These are phyloP conservation scores for Fusarium concolor DNA, from an alignment of 2,329 filamentous ascomycete genomes.

Conservation along the genomic window DNA sequence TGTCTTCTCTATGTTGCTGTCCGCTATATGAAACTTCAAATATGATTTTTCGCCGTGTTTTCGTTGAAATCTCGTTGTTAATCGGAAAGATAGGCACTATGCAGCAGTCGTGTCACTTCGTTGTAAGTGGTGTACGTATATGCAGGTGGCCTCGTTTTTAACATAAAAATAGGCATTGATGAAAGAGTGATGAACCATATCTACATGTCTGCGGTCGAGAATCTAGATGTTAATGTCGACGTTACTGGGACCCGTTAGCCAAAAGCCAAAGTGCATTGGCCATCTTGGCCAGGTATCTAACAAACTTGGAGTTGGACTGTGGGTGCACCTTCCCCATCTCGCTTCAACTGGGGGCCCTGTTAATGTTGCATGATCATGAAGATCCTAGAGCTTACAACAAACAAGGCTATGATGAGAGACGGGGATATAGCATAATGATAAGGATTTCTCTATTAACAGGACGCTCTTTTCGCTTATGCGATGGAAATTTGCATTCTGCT, in stretches of 20 bases:
- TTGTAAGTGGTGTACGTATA: background rate
- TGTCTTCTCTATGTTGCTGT: background rate
- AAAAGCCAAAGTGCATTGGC: constrained; percentile 18
- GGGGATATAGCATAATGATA: constrained; percentile 5
- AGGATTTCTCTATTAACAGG: background rate
- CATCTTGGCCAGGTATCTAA: constrained; percentile 11
- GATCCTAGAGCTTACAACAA: constrained; percentile 24
- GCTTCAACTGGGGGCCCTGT: constrained; percentile 21
- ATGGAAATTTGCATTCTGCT: constrained; percentile 2
- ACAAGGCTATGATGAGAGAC: constrained; percentile 30
- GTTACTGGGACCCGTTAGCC: constrained; percentile 4
- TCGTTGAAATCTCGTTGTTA: constrained; percentile 2
- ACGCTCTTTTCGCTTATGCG: constrained; percentile 1
- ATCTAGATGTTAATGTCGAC: constrained; percentile 1
- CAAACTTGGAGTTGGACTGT: constrained; percentile 20
- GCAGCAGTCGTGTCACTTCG: constrained; percentile 5
- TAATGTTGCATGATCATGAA: constrained; percentile 27
- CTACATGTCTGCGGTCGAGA: background rate
- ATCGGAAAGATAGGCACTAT: constrained; percentile 4
- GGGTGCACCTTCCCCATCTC: constrained; percentile 17
- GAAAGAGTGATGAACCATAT: background rate
- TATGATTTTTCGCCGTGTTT: background rate
- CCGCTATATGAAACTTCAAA: background rate
- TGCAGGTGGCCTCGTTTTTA: constrained; percentile 3
- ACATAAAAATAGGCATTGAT: background rate